These are phyloP conservation scores for Myxozyma melibiosi DNA, from an alignment of 805 yeast genomes.

Conservation along the genomic window DNA sequence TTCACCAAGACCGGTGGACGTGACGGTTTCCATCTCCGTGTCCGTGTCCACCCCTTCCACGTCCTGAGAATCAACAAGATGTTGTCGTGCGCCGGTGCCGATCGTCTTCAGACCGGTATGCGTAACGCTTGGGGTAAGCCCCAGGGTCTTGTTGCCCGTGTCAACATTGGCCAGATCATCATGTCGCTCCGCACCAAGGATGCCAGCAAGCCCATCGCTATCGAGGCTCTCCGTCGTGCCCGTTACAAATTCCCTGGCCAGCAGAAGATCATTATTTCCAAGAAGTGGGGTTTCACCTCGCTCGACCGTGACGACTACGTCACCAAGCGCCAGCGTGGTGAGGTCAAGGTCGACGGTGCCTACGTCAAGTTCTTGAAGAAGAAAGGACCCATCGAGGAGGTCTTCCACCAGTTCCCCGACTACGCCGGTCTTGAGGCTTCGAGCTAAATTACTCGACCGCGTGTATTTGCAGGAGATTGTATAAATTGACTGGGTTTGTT, in stretches of 20 bases:
- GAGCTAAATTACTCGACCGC: background rate
- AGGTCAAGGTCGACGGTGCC: conserved; percentile 99
- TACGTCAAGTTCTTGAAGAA: conserved; percentile 96
- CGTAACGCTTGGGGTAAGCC: conserved; percentile 99
- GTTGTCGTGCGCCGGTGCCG: conserved; percentile 99
- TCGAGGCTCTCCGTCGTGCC: conserved; percentile 99
- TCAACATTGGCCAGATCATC: conserved; percentile 96
- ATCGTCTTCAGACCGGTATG: conserved; percentile 99
- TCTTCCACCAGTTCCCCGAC: conserved; percentile 35
- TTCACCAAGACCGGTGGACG: conserved; percentile 97
- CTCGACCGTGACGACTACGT: conserved; percentile 97
- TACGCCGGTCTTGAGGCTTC: conserved; percentile 32
- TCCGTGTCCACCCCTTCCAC: conserved; percentile 99
- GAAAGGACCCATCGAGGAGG: conserved; percentile 89
- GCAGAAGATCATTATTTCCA: conserved; percentile 97
- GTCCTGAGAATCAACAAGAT: conserved; percentile 99
- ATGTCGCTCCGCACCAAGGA: conserved; percentile 99
- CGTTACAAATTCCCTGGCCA: conserved; percentile 99
- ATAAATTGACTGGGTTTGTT: background rate
- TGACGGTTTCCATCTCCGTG: conserved; percentile 99
- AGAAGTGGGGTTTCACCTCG: conserved; percentile 99
- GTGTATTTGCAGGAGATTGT: background rate
- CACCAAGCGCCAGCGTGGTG: conserved; percentile 92
- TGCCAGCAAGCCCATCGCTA: conserved; percentile 93
- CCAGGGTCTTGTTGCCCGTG: conserved; percentile 99